Percentiles rank a stretch among this genome's conserved stretches.
These are phyloP conservation scores for Didymella keratinophila DNA, from an alignment of 2,329 filamentous ascomycete species.

Conservation along the genomic window DNA sequence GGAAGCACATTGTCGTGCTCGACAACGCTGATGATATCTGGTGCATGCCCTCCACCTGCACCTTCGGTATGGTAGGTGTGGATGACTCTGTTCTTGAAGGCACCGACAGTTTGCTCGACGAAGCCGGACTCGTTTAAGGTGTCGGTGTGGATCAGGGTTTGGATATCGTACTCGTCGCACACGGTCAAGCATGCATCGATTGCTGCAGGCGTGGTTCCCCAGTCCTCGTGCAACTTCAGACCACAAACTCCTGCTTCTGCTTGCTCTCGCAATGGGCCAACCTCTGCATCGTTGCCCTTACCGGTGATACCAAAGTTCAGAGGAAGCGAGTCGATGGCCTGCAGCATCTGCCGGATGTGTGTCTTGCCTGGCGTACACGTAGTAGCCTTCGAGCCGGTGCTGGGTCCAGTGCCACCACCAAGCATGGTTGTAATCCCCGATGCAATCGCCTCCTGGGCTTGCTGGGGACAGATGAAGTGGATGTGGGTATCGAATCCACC, in stretches of 20 bases:
- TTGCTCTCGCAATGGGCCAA: conserved; percentile 77
- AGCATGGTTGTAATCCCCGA: conserved; percentile 90
- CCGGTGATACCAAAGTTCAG: conserved; percentile 91
- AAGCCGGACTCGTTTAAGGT: conserved; percentile 98
- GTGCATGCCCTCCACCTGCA: conserved; percentile 91
- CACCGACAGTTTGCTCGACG: conserved; percentile 86
- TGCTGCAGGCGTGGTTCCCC: conserved; percentile 88
- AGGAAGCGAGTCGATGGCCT: conserved; percentile 81
- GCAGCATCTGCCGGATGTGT: conserved; percentile 87
- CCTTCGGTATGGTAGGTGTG: conserved; percentile 98
- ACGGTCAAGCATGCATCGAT: conserved; percentile 83
- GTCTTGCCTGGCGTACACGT: conserved; percentile 89
- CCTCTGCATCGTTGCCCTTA: conserved; percentile 87
- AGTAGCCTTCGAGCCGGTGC: conserved; percentile 87
- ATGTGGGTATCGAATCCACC: conserved; percentile 88
- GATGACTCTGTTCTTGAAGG: conserved; percentile 86
- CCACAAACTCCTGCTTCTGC: conserved; percentile 84
- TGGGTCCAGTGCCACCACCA: conserved; percentile 90
- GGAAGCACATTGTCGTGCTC: conserved; percentile 89
- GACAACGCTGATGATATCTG: conserved; percentile 94
- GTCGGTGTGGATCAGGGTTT: conserved; percentile 94
- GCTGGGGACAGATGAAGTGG: conserved; percentile 95
- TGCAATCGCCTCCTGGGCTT: conserved; percentile 81
- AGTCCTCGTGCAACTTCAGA: conserved; percentile 95
- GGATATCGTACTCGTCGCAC: conserved; percentile 90